phyloP scores from a whole-genome alignment of 2,329 filamentous ascomycete genomes.

The Pseudocercospora macadamiae region DNA sequence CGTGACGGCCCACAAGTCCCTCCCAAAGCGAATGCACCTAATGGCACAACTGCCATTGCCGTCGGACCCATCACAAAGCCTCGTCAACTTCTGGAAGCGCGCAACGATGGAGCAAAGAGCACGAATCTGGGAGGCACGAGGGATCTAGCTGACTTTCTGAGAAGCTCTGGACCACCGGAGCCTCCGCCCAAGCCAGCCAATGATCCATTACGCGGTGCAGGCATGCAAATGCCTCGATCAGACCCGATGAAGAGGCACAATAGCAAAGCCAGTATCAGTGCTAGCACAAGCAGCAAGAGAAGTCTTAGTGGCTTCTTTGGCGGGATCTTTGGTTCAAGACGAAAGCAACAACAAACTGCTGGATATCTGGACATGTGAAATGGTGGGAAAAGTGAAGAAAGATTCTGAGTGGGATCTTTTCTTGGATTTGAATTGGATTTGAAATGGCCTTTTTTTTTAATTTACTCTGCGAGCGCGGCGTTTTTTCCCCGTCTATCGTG shows the following conservation, averaged over 20 bases:
- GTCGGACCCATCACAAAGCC: conserved; percentile 21
- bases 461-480: not conserved
- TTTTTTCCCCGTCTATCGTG: not conserved
- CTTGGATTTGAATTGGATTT: not conserved
- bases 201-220: not conserved
- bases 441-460: not conserved
- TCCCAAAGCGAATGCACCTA: conserved; percentile 5
- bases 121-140: conserved; percentile 15
- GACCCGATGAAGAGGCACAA: not conserved
- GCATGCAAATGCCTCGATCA: not conserved
- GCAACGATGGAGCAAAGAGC: conserved; percentile 9
- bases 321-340: not conserved
- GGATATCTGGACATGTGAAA: conserved; percentile 2
- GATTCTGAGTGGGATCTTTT: not conserved
- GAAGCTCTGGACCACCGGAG: conserved; percentile 19
- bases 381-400: not conserved
- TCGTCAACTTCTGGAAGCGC: conserved; percentile 18
- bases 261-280: not conserved
- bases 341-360: not conserved
- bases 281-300: not conserved
- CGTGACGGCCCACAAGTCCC: conserved; percentile 14
- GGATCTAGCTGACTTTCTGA: conserved; percentile 26
- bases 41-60: conserved; percentile 21
- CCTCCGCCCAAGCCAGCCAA: not conserved
- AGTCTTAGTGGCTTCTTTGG: not conserved